phyloP scores from a whole-genome alignment of 148 eudicot genomes.

The Oxyria digyna region DNA sequence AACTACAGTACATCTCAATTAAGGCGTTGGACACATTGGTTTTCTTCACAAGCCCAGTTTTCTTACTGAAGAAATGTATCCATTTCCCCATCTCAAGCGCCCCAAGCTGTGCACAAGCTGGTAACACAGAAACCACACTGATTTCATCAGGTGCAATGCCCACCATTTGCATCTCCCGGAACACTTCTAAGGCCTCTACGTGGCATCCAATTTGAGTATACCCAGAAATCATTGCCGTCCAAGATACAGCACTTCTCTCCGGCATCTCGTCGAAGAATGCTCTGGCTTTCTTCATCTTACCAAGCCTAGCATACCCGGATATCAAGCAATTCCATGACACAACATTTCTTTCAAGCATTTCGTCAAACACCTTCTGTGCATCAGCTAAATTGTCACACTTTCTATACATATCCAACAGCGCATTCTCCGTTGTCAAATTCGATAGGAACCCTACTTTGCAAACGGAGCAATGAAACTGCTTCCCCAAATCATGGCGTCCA shows the following conservation, averaged over 20 bases:
- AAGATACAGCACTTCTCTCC: conserved; percentile 23
- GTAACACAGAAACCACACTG: conserved; percentile 28
- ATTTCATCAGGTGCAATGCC: conserved; percentile 30
- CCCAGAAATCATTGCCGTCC: conserved; percentile 38
- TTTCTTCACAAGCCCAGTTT: conserved; percentile 18
- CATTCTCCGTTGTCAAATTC: conserved; percentile 63
- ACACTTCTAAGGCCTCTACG: conserved; percentile 23
- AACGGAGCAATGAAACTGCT: conserved; percentile 49
- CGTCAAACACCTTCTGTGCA: conserved; percentile 35
- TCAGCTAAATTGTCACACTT: conserved; percentile 16
- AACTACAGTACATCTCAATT: conserved; percentile 34
- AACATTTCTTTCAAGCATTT: conserved; percentile 16
- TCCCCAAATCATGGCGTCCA: conserved; percentile 44
- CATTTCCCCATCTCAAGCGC: conserved; percentile 33
- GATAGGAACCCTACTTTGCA: conserved; percentile 41
- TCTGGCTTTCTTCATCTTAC: conserved; percentile 27
- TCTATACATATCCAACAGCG: conserved; percentile 70
- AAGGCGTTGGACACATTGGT: conserved; percentile 26
- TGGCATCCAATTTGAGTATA: conserved; percentile 19
- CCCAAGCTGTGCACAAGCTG: conserved; percentile 29
- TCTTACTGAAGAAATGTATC: conserved; percentile 29
- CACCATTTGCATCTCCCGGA: conserved; percentile 23
- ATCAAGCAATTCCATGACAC: conserved; percentile 18
- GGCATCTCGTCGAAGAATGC: conserved; percentile 29
- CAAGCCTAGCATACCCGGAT: conserved; percentile 17